Conservation (phyloP, 2,329 filamentous ascomycete species). For the Talaromyces sp. region DNA sequence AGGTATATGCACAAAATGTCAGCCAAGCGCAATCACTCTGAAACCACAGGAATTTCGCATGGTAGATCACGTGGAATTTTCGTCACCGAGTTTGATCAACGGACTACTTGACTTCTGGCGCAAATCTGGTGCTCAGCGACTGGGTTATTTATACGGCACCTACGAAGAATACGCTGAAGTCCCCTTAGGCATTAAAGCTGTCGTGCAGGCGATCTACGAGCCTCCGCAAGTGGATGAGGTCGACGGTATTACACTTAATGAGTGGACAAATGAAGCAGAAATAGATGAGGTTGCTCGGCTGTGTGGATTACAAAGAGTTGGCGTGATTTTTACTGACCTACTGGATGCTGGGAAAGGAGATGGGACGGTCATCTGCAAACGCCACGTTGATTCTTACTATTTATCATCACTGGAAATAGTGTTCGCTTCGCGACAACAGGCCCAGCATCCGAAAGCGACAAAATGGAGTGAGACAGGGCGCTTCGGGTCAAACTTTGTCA, state of each 20-base stretch:
- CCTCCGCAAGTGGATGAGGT: conserved; percentile 85
- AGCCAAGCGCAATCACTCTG: conserved; percentile 92
- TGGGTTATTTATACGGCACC: conserved; percentile 87
- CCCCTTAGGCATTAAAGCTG: conserved; percentile 87
- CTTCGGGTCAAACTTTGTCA: conserved; percentile 96
- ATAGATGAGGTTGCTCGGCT: conserved; percentile 75
- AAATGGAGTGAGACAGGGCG: conserved; percentile 96
- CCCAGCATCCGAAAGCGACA: conserved; percentile 79
- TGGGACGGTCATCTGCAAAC: conserved; percentile 87
- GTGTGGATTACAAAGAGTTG: conserved; percentile 83
- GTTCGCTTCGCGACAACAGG: conserved; percentile 84
- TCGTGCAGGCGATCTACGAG: conserved; percentile 97
- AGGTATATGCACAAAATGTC: conserved; percentile 96
- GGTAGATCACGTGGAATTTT: conserved; percentile 98
- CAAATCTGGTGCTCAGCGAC: conserved; percentile 73
- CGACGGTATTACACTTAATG: conserved; percentile 79
- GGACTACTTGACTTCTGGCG: conserved; percentile 91
- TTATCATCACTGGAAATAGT: conserved; percentile 87
- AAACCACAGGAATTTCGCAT: conserved; percentile 92
- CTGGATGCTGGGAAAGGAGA: conserved; percentile 76
- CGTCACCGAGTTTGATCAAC: conserved; percentile 78
- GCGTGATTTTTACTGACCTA: conserved; percentile 92
- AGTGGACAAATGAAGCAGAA: conserved; percentile 81
- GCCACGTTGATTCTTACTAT: conserved; percentile 92
- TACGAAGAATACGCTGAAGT: conserved; percentile 91